phyloP scores from a whole-genome alignment of 1,284 basidiomycete species.

The Leccinum huronense region DNA sequence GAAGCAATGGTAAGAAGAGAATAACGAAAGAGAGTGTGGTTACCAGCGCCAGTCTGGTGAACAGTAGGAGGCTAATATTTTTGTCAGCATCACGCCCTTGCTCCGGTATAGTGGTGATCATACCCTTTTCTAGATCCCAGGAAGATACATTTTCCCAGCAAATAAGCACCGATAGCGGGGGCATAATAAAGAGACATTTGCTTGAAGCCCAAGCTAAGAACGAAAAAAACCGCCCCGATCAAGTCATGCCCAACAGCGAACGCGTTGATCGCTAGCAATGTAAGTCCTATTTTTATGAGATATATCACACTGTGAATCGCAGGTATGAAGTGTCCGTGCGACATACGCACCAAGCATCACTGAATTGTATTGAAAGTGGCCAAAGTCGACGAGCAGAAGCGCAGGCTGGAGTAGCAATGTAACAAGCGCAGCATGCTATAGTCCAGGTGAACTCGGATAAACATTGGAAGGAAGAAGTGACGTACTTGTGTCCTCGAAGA shows the following conservation, averaged over 20 bases:
- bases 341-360: conserved; percentile 74
- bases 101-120: conserved; percentile 24
- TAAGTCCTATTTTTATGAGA: conserved; percentile 51
- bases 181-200: conserved; percentile 96
- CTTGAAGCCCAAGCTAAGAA: conserved; percentile 85
- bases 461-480: not conserved
- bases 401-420: conserved; percentile 81
- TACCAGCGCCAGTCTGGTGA: conserved; percentile 64
- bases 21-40: conserved; percentile 62
- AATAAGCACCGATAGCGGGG: conserved; percentile 82
- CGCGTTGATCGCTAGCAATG: conserved; percentile 66
- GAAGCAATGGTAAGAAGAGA: conserved; percentile 53
- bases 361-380: conserved; percentile 93
- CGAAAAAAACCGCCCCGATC: conserved; percentile 78
- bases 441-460: not conserved
- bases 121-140: conserved; percentile 69
- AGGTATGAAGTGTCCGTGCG: conserved; percentile 15
- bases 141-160: conserved; percentile 79
- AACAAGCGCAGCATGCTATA: conserved; percentile 69
- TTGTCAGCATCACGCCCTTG: conserved; percentile 10
- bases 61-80: conserved; percentile 52
- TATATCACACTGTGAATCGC: not conserved
- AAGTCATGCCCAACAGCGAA: conserved; percentile 71
- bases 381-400: conserved; percentile 82
- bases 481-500: conserved; percentile 71